A percentile compares a stretch with the other conserved stretches of the same genome.
Evolutionary conservation across 2,329 filamentous ascomycete genomes (phyloP).

Genomic region (Helminthosporium solani): DNA sequence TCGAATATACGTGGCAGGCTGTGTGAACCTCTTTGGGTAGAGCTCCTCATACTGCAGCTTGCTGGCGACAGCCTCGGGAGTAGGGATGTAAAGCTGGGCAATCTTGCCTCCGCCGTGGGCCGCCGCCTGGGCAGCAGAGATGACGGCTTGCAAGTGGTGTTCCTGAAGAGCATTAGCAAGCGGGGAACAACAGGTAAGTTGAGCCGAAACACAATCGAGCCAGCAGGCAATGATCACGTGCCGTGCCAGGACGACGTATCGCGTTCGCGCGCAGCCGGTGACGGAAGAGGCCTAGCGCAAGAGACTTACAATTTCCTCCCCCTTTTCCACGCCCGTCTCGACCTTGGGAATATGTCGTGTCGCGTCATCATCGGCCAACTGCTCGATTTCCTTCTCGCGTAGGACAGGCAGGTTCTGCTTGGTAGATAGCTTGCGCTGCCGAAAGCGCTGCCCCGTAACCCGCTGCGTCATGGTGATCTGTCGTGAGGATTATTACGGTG

Average conservation of each 20-base stretch:
- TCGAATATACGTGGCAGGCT: conserved; percentile 91
- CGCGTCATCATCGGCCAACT: conserved; percentile 78
- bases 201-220: background rate
- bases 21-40: conserved; percentile 75
- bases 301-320: conserved; percentile 88
- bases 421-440: conserved; percentile 87
- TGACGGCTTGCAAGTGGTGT: conserved; percentile 90
- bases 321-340: conserved; percentile 94
- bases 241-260: background rate
- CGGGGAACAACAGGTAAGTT: background rate
- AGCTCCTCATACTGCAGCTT: conserved; percentile 82
- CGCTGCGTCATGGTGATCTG: conserved; percentile 40
- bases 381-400: conserved; percentile 86
- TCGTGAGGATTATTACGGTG: conserved; percentile 5
- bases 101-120: conserved; percentile 59
- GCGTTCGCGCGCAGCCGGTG: conserved; percentile 6
- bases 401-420: conserved; percentile 87
- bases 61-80: conserved; percentile 63
- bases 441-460: conserved; percentile 59
- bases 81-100: conserved; percentile 66
- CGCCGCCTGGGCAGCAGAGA: conserved; percentile 62
- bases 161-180: conserved; percentile 60
- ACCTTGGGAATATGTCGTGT: conserved; percentile 80
- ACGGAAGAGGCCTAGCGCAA: conserved; percentile 34
- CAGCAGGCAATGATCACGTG: conserved; percentile 5